Evolutionary conservation across 106 monocot species (phyloP), one percentile per base, ranked within the genome.

Genomic region (Platanthera guangdongensis): DNA sequence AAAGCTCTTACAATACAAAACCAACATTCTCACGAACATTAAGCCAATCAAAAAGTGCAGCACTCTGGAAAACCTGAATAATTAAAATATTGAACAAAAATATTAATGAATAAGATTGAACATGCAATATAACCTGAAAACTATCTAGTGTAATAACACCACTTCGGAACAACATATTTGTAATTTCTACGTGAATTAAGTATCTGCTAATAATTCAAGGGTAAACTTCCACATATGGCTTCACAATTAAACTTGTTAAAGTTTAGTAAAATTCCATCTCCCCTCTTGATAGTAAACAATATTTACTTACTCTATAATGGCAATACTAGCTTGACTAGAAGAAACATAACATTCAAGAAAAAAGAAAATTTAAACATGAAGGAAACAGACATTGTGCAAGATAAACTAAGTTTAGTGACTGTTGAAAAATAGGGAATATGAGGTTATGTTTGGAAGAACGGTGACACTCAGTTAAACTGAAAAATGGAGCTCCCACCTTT

Each of bases 1-100:
- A 7, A 22, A 50, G 78, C 62, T 67, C 93, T 94, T 94, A 99
- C 94, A 99, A 76, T 79, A 88, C 89, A 81, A 99, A 99, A 57
- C 94, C 97, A 78, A 94, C 97, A 88, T 94, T 99, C 85, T 99
- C 97, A 88, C 88, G 94, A 76, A 99, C 91, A n/a, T 89, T 88
- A 68, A 99, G 82, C 48, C 94, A 99, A 92, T 99, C 97, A 84
- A 99, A 99, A 57, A 99, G 89, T 6, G 97, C 94, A 68, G 97
- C 97, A 85, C 97, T 99, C 76, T 99, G 97, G 75, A 99, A 99
- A 68, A 99, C 97, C 97, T 99, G 85, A 10, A 76, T 18, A 5
- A 74, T 32, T 47, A 68, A 25, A 52, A 75, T 70, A 46, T 47
- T n/a, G n/a, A 70, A 70, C n/a, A 70, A 70, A 39, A 48, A 4